phyloP scores from a whole-genome alignment of 495 filamentous ascomycete genomes.

The Podospora pseudopauciseta region DNA sequence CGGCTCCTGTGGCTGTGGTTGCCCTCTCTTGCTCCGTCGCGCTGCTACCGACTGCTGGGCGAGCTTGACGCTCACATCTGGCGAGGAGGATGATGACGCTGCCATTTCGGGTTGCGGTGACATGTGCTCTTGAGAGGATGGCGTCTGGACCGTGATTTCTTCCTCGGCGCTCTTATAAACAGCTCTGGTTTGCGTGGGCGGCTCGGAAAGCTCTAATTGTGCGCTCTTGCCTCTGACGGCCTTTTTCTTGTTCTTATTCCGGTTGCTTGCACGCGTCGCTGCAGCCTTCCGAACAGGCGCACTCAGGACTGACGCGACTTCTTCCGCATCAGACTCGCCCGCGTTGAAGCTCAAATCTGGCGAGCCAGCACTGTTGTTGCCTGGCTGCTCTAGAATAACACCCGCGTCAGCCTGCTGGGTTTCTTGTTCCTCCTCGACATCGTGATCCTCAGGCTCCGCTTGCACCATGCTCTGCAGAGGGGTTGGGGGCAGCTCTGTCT shows the following conservation, averaged over 20 bases:
- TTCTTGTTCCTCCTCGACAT: not conserved
- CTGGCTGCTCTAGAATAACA: not conserved
- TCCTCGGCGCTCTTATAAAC: conserved; percentile 6
- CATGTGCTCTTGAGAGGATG: not conserved
- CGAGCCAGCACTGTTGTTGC: not conserved
- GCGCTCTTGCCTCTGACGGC: not conserved
- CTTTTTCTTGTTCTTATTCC: not conserved
- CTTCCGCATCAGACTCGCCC: conserved; percentile 15
- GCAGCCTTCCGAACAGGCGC: not conserved
- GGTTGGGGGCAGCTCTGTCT: conserved; percentile 4
- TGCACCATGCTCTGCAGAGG: conserved; percentile 15
- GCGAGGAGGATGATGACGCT: conserved; percentile 7
- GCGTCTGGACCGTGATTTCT: conserved; percentile 6
- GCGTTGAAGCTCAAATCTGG: not conserved
- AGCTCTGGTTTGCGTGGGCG: not conserved
- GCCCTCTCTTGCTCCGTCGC: conserved; percentile 25
- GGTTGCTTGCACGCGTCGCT: not conserved
- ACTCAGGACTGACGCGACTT: not conserved
- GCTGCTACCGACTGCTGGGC: conserved; percentile 35
- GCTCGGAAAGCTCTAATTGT: not conserved
- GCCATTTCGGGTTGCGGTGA: not conserved
- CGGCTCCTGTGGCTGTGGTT: not conserved
- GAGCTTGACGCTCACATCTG: conserved; percentile 35
- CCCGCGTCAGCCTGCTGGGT: not conserved
- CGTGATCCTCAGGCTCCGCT: not conserved